phyloP scores from a whole-genome alignment of 225 moss, liverwort and hornwort genomes.

The Takakia lepidozioides region DNA sequence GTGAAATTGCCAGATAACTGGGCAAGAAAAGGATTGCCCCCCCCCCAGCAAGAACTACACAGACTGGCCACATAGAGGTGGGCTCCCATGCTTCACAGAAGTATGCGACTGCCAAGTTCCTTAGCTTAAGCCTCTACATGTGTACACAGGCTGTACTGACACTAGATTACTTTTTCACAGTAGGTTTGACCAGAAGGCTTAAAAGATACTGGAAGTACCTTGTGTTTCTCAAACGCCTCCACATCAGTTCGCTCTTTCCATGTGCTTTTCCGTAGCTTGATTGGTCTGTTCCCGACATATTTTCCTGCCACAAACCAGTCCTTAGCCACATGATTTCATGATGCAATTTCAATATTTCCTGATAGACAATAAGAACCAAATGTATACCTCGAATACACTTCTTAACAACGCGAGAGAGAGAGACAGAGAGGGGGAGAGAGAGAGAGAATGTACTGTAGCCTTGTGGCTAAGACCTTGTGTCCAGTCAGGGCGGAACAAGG shows the following conservation, averaged over 20 bases:
- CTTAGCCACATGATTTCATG: not conserved
- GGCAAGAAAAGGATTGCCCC: too few relatives aligned
- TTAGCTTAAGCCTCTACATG: too few relatives aligned
- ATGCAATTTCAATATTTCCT: not conserved
- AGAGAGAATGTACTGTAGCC: not conserved
- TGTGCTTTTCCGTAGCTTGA: conserved; percentile 86
- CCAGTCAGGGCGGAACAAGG: too few relatives aligned
- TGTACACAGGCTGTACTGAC: not conserved
- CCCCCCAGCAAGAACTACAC: too few relatives aligned
- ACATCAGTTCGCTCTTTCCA: conserved; percentile 87
- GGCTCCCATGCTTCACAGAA: too few relatives aligned
- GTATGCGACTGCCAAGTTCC: too few relatives aligned
- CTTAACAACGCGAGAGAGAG: not conserved
- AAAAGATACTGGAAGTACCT: conserved; percentile 25
- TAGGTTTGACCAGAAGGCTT: too few relatives aligned
- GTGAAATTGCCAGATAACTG: too few relatives aligned
- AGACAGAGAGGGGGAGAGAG: not conserved
- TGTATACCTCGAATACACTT: too few relatives aligned
- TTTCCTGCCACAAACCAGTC: conserved; percentile 43
- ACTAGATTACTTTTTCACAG: too few relatives aligned
- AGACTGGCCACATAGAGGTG: too few relatives aligned
- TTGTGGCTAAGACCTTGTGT: too few relatives aligned
- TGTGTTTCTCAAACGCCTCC: conserved; percentile 40
- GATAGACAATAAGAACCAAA: not conserved
- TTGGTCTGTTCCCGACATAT: conserved; percentile 97